Conservation (phyloP, 2,329 filamentous ascomycete genomes). For the Alternaria rosae region DNA sequence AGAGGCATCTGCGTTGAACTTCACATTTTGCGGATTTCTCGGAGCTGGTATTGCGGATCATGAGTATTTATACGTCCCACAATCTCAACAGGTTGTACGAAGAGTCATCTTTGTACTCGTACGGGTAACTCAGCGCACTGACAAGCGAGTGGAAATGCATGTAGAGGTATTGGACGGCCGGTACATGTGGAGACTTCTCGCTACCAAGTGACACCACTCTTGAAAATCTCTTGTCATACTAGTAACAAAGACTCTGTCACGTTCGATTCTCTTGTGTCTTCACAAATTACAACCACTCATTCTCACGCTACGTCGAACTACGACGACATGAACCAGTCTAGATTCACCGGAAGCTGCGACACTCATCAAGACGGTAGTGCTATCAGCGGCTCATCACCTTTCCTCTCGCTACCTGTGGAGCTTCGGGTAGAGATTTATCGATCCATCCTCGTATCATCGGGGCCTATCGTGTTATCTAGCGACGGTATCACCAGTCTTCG, state of each 20-base stretch:
- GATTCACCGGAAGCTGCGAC: neutral
- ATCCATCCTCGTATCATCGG: neutral
- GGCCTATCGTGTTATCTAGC: neutral
- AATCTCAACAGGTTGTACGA: neutral
- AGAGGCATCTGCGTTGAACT: neutral
- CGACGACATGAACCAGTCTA: neutral
- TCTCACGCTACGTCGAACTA: neutral
- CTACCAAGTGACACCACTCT: neutral
- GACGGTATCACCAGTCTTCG: neutral
- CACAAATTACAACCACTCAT: accelerated
- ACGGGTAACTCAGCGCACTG: neutral
- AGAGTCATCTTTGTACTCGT: neutral
- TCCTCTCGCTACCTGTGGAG: neutral
- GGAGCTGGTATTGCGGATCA: neutral
- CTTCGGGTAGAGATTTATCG: neutral
- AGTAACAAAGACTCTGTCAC: neutral
- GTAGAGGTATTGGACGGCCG: neutral
- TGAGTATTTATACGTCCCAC: neutral
- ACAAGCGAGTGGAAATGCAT: neutral
- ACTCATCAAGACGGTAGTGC: neutral
- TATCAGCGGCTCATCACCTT: neutral
- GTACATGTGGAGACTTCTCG: neutral
- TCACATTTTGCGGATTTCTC: neutral
- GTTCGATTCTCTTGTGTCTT: neutral
- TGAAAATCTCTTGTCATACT: neutral